phyloP scores from a whole-genome alignment of 2,329 filamentous ascomycete genomes.

The Aspergillus pseudonomiae region DNA sequence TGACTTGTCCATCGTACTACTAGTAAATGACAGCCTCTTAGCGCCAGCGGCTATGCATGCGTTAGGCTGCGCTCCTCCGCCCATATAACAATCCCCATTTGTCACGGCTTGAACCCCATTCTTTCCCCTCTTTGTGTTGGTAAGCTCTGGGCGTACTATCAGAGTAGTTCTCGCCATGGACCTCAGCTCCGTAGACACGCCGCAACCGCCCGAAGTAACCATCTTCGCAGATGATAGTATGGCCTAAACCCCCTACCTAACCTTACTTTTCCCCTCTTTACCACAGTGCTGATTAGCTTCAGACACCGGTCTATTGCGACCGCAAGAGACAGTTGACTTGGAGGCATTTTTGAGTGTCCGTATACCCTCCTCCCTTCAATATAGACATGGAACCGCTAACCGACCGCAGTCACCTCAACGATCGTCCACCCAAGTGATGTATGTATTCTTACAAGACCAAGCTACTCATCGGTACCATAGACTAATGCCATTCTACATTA shows the following conservation, averaged over 20 bases:
- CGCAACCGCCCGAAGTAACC: not conserved
- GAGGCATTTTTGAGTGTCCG: not conserved
- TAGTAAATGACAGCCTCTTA: not conserved
- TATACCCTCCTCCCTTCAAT: not conserved
- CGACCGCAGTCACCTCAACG: not conserved
- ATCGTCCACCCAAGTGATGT: not conserved
- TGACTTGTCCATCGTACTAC: not conserved
- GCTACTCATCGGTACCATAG: no score
- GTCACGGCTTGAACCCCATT: not conserved
- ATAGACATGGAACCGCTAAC: not conserved
- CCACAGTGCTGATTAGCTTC: fast-evolving
- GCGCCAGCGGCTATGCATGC: not conserved
- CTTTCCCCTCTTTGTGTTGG: not conserved
- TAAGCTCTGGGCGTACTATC: not conserved
- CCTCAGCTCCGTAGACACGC: not conserved
- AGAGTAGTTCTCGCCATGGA: not conserved
- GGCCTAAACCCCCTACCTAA: not conserved
- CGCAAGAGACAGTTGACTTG: not conserved
- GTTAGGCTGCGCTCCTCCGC: not conserved
- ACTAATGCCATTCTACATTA: not conserved
- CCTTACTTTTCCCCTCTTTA: not conserved
- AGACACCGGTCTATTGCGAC: not conserved
- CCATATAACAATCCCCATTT: conserved; percentile 1
- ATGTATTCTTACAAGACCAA: not conserved
- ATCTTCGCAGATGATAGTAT: not conserved